Conservation (phyloP, 2,329 filamentous ascomycete genomes). For the Aspergillus tamarii region DNA sequence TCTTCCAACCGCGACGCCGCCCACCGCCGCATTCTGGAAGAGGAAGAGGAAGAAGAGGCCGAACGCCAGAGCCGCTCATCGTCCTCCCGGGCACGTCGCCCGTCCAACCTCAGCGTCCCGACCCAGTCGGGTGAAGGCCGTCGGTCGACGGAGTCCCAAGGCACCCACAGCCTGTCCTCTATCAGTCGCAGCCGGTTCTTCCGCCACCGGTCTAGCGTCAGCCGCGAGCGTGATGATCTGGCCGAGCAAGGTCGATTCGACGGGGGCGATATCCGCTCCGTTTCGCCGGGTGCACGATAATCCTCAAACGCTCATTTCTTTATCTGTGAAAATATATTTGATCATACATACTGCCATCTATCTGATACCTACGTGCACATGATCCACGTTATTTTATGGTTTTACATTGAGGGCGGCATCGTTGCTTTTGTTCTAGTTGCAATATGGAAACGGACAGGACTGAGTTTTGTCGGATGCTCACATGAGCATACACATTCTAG, state of each 20-base stretch:
- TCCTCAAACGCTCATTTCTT: not conserved
- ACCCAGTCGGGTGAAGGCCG: conserved; percentile 24
- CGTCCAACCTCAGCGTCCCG: conserved; percentile 30
- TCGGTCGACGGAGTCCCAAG: conserved; percentile 34
- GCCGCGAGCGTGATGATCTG: conserved; percentile 43
- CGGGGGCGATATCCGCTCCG: conserved; percentile 17
- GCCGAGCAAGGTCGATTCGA: conserved; percentile 53
- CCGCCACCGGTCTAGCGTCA: conserved; percentile 46
- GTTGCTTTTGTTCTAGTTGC: not conserved
- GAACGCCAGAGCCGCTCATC: conserved; percentile 32
- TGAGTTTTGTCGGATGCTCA: not conserved
- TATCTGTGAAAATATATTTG: not conserved
- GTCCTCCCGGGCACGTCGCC: conserved; percentile 27
- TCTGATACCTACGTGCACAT: conserved; percentile 2
- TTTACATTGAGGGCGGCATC: not conserved
- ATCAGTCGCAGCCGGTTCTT: conserved; percentile 66
- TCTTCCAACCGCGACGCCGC: conserved; percentile 43
- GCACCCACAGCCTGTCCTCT: conserved; percentile 38
- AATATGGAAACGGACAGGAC: not conserved
- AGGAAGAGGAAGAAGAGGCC: conserved; percentile 38
- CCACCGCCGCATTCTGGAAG: conserved; percentile 43
- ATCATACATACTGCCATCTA: conserved; percentile 6
- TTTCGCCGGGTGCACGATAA: conserved; percentile 13
- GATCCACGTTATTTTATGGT: conserved; percentile 2
- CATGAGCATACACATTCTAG: not conserved